Percentiles rank a stretch among this genome's conserved stretches.
phyloP scores from a whole-genome alignment of 805 yeast genomes.

The Wickerhamomyces subpelliculosus region DNA sequence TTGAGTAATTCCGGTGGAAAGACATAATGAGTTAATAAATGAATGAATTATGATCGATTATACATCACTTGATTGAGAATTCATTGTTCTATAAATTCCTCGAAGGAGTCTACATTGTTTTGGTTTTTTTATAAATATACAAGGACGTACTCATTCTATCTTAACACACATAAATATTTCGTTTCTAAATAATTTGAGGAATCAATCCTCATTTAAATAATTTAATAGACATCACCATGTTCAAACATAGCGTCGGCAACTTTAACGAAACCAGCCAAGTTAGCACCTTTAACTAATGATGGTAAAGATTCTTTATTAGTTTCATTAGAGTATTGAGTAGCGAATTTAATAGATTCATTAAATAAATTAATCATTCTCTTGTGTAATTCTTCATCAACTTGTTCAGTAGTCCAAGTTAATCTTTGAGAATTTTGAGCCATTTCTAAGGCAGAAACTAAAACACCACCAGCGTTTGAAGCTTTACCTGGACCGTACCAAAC shows the following conservation, averaged over 20 bases:
- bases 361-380: conserved; percentile 90
- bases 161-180: not conserved
- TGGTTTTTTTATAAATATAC: no score
- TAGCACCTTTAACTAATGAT: conserved; percentile 96
- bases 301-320: conserved; percentile 64
- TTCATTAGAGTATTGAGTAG: conserved; percentile 72
- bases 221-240: conserved; percentile 72
- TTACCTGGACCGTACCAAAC: conserved; percentile 99
- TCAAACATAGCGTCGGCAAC: conserved; percentile 98
- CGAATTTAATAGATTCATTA: conserved; percentile 86
- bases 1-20: no score
- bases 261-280: conserved; percentile 97
- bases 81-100: no score
- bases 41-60: no score
- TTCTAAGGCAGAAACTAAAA: conserved; percentile 95
- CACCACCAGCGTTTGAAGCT: conserved; percentile 99
- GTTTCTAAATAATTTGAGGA: not conserved
- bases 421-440: conserved; percentile 99
- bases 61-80: no score
- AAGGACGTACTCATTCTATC: no score
- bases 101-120: no score
- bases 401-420: conserved; percentile 83
- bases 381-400: conserved; percentile 88
- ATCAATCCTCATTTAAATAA: not conserved
- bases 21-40: no score